A percentile compares a stretch with the other conserved stretches of the same genome.
Conservation (phyloP, 2,329 filamentous ascomycete species). For the Canariomyces notabilis region DNA sequence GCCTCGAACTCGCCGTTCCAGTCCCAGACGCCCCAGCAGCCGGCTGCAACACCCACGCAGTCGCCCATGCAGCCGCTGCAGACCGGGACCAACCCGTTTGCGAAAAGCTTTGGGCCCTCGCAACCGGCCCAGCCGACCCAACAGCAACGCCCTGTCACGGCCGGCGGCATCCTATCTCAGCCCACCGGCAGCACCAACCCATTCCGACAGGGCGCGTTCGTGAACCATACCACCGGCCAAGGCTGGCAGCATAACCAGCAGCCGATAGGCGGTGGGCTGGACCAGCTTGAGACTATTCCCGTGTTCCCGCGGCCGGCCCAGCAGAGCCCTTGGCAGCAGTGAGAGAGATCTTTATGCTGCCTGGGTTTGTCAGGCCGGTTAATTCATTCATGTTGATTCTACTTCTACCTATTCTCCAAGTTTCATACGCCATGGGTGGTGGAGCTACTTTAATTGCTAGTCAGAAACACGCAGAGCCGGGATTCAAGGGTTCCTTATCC, state of each 20-base stretch:
- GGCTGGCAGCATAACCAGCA: constrained; percentile 81
- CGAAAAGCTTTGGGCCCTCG: constrained; percentile 39
- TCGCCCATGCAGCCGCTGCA: constrained; percentile 43
- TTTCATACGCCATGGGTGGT: no score
- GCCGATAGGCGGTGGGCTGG: constrained; percentile 74
- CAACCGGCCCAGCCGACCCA: constrained; percentile 36
- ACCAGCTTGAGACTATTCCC: constrained; percentile 71
- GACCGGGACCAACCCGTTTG: constrained; percentile 58
- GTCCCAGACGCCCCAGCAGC: constrained; percentile 34
- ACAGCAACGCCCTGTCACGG: constrained; percentile 42
- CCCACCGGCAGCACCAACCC: constrained; percentile 89
- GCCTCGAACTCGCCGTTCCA: constrained; percentile 41
- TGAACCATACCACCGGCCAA: constrained; percentile 81
- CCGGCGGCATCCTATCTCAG: constrained; percentile 58
- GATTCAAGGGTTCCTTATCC: constrained; percentile 6
- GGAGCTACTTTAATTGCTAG: no score
- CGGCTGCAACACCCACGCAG: constrained; percentile 27
- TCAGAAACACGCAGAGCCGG: background rate
- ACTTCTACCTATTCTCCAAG: background rate
- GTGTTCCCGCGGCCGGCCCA: constrained; percentile 78
- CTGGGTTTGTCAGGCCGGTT: background rate
- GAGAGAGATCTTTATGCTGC: constrained; percentile 11
- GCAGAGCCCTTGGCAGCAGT: constrained; percentile 58
- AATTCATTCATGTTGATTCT: background rate
- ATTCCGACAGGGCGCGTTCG: constrained; percentile 85